Conservation (phyloP, 2,329 filamentous ascomycete species). For the Kalaharituber pfeilii region DNA sequence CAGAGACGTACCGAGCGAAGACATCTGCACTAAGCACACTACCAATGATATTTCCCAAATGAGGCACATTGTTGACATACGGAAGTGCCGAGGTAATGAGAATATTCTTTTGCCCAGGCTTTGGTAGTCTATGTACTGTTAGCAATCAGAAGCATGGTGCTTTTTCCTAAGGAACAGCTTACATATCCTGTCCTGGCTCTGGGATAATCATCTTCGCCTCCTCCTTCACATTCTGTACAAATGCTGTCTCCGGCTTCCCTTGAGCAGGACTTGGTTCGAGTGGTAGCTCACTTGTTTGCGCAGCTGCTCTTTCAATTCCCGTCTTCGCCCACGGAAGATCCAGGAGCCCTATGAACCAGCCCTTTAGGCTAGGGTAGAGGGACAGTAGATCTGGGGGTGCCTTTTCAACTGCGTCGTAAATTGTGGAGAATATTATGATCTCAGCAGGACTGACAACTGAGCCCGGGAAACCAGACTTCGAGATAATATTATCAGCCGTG, state of each 20-base stretch:
- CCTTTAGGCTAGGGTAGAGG: conserved; percentile 13
- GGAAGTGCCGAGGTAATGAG: conserved; percentile 83
- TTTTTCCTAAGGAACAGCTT: conserved; percentile 5
- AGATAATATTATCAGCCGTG: conserved; percentile 11
- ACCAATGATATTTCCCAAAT: conserved; percentile 77
- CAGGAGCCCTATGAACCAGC: conserved; percentile 19
- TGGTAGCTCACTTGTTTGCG: conserved; percentile 16
- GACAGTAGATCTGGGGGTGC: conserved; percentile 9
- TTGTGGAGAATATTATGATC: conserved; percentile 22
- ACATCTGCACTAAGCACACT: conserved; percentile 80
- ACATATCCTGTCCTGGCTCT: conserved; percentile 20
- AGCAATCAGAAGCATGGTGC: conserved; percentile 6
- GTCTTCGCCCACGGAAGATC: conserved; percentile 19
- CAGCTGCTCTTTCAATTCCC: conserved; percentile 21
- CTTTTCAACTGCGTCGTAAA: conserved; percentile 19
- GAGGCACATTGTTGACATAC: conserved; percentile 64
- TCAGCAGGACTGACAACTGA: conserved; percentile 18
- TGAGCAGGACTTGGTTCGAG: conserved; percentile 9
- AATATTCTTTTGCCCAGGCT: conserved; percentile 64
- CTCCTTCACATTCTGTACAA: conserved; percentile 15
- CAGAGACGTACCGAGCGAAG: conserved; percentile 36
- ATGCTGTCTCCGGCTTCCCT: conserved; percentile 14
- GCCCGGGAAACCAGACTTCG: conserved; percentile 2
- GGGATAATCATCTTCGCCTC: conserved; percentile 19
- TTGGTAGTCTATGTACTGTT: conserved; percentile 30